Conservation (phyloP, 2,329 filamentous ascomycete species). For the Cercospora berteroae region DNA sequence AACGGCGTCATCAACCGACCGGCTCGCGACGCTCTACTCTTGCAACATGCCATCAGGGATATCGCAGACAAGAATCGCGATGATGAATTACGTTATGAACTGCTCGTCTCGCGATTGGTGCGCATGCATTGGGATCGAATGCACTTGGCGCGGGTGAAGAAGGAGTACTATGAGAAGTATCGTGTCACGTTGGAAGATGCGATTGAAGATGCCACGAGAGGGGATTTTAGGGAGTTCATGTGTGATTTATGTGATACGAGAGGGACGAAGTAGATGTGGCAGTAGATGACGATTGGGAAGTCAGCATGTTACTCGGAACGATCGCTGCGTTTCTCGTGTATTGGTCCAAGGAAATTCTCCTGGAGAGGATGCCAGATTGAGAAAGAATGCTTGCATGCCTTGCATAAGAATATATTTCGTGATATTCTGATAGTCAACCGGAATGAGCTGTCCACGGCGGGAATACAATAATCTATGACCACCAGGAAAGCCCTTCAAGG, state of each 20-base stretch:
- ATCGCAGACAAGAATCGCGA: conserved; percentile 40
- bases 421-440: no score
- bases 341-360: no score
- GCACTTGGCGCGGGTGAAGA: conserved; percentile 77
- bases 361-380: no score
- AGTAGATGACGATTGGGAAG: no score
- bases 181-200: conserved; percentile 70
- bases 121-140: conserved; percentile 87
- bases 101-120: conserved; percentile 83
- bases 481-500: no score
- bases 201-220: conserved; percentile 71
- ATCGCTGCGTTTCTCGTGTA: no score
- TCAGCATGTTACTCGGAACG: no score
- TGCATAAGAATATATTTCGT: no score
- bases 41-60: conserved; percentile 79
- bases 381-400: no score
- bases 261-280: conserved; percentile 1
- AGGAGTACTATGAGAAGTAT: conserved; percentile 77
- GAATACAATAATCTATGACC: no score
- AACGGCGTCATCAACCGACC: conserved; percentile 96
- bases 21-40: conserved; percentile 83
- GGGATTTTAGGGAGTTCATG: conserved; percentile 55
- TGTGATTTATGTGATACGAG: conserved; percentile 32
- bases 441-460: no score
- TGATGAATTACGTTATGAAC: conserved; percentile 67